Percentiles rank a stretch among this genome's conserved stretches.
Conservation (phyloP, 1,139 yeast species). For the Geotrichum fermentans region DNA sequence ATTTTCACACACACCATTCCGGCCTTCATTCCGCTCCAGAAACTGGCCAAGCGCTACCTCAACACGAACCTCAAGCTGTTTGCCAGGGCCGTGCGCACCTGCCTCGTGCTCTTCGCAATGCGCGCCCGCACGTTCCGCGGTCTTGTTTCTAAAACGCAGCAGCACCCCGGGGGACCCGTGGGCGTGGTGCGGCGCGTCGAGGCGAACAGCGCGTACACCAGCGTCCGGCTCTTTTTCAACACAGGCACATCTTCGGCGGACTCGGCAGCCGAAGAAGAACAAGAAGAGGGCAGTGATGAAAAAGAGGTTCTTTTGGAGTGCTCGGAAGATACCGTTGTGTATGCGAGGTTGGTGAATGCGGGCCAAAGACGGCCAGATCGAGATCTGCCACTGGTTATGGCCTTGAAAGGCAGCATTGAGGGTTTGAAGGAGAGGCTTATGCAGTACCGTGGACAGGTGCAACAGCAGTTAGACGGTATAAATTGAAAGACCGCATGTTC, state of each 20-base stretch:
- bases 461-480: too few relatives aligned
- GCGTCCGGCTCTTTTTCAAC: neutral
- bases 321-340: neutral
- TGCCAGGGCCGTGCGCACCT: neutral
- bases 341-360: neutral
- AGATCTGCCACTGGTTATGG: too few relatives aligned
- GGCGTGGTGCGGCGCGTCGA: neutral
- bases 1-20: slow-evolving; percentile 18
- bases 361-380: too few relatives aligned
- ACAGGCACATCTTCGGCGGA: too few relatives aligned
- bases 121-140: neutral
- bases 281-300: too few relatives aligned
- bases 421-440: too few relatives aligned
- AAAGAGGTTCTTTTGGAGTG: neutral
- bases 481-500: too few relatives aligned
- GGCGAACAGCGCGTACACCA: neutral
- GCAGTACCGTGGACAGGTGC: too few relatives aligned
- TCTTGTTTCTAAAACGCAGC: neutral
- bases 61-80: slow-evolving; percentile 9
- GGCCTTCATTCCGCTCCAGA: slow-evolving; percentile 8
- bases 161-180: neutral
- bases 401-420: too few relatives aligned
- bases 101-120: neutral
- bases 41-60: slow-evolving; percentile 10
- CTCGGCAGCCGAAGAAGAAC: too few relatives aligned